phyloP scores from a whole-genome alignment of 2,329 filamentous ascomycete genomes.

The Neofusicoccum umdonicola region DNA sequence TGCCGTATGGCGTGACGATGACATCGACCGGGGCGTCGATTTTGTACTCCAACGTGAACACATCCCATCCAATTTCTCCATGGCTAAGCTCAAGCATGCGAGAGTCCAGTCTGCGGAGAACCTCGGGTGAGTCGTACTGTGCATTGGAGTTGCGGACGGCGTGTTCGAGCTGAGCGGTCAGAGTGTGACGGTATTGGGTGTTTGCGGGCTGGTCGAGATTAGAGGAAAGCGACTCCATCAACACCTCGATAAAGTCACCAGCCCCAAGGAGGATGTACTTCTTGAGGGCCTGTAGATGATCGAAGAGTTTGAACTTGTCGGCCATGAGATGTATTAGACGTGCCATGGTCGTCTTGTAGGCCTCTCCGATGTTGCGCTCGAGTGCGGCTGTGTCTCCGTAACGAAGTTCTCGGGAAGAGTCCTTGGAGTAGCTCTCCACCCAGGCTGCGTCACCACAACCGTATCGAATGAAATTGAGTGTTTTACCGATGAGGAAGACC shows the following conservation, averaged over 20 bases:
- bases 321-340: conserved; percentile 91
- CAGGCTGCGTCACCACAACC: conserved; percentile 90
- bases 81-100: conserved; percentile 96
- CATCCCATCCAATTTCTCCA: conserved; percentile 98
- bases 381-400: conserved; percentile 93
- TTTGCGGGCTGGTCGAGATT: conserved; percentile 96
- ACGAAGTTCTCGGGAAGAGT: conserved; percentile 82
- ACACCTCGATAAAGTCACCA: conserved; percentile 91
- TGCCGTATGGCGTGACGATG: conserved; percentile 93
- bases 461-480: conserved; percentile 95
- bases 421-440: conserved; percentile 94
- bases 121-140: conserved; percentile 89
- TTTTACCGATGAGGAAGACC: conserved; percentile 96
- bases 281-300: conserved; percentile 87
- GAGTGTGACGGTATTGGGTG: conserved; percentile 90
- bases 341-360: conserved; percentile 97
- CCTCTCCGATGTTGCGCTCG: conserved; percentile 91
- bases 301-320: conserved; percentile 90
- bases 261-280: conserved; percentile 92
- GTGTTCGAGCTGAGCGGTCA: conserved; percentile 97
- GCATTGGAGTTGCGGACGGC: conserved; percentile 96
- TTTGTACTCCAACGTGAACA: conserved; percentile 98
- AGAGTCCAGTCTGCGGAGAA: conserved; percentile 88
- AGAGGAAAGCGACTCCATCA: conserved; percentile 93
- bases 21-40: conserved; percentile 96